Base-by-base conservation (phyloP, 2,329 filamentous ascomycete species). In the Tolypocladium tundrense region DNA sequence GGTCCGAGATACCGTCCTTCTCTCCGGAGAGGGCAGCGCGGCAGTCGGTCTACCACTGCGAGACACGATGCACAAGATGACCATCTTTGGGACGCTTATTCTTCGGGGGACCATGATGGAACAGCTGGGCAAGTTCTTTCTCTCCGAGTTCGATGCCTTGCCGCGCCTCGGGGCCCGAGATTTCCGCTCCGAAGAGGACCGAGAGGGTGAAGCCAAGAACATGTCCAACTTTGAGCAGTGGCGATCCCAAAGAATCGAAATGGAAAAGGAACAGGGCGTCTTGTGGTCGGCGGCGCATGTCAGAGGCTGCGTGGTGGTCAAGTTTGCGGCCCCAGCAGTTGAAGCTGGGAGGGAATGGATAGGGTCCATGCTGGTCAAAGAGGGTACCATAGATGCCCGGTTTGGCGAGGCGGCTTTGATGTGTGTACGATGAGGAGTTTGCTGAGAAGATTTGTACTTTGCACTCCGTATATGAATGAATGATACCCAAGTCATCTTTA, bases 361-460 rank as follows among this genome's bases (percentile, higher is more conserved):
- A 59, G 84, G 85, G 11, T 79, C 79, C 8, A 88, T 97, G 82
- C 75, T 96, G 53, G 73, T 78, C 52, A 80, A 84, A 61, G 90
- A 96, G 70, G 89, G 88, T 1, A 92, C 83, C 61, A 78, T 96
- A 11, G 74, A 80, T 19, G 71, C 75, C 55, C 74, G 83, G 14
- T 97, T 97, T 76, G 93, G 93, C 1, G 87, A 91, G 57, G 83
- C 93, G 65, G 86, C 91, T 4, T 70, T 93, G 58, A 82, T 95
- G 73, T 96, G 92, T 72, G 72, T 95, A 53, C 16, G 50, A 40
- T 58, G 21, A 41, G 13, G 35, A 4, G 3, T 7, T n/a, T 16
- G 31, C 14, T 35, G 4, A 3, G 31, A 35, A 13, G 31, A 35
- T 35, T 19, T 13, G 37, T 39, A 16, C 37, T 31, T 31, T 6